Evolutionary conservation across 306 rosid genomes (phyloP).

Genomic region (Alnus rubra): DNA sequence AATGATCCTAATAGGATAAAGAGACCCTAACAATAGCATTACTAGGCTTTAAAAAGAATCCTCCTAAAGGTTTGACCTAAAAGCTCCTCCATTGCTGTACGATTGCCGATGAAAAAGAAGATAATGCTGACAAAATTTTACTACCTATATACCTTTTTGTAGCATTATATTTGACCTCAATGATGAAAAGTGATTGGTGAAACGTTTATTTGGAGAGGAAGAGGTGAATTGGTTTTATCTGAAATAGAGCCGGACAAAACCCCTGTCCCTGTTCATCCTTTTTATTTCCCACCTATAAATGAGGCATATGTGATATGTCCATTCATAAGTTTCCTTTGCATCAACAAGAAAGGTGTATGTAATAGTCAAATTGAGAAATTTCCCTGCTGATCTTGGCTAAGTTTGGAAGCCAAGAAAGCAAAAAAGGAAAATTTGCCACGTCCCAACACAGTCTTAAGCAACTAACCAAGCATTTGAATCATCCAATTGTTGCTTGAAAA

Average conservation of each 20-base stretch:
- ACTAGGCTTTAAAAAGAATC: not conserved
- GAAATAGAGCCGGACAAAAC: not conserved
- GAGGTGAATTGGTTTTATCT: not conserved
- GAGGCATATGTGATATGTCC: not conserved
- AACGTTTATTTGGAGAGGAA: not conserved
- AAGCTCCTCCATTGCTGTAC: not conserved
- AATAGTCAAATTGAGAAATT: not conserved
- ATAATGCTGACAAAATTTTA: not conserved
- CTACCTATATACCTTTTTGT: not conserved
- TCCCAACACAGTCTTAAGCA: conserved; percentile 22
- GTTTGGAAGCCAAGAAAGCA: conserved; percentile 47
- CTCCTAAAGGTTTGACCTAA: not conserved
- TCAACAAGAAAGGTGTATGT: not conserved
- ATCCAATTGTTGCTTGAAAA: conserved; percentile 2
- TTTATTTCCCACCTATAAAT: too few species aligned
- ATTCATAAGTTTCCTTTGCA: not conserved
- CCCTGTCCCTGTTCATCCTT: not conserved
- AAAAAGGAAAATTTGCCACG: not conserved
- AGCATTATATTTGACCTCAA: not conserved
- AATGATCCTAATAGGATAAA: too few species aligned
- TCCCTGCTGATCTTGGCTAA: conserved; percentile 8
- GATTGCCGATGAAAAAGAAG: not conserved
- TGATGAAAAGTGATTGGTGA: not conserved
- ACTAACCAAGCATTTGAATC: conserved; percentile 28
- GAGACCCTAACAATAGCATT: too few species aligned